Base-by-base conservation (phyloP, 768 basidiomycete genomes). In the Agaricus blazei region DNA sequence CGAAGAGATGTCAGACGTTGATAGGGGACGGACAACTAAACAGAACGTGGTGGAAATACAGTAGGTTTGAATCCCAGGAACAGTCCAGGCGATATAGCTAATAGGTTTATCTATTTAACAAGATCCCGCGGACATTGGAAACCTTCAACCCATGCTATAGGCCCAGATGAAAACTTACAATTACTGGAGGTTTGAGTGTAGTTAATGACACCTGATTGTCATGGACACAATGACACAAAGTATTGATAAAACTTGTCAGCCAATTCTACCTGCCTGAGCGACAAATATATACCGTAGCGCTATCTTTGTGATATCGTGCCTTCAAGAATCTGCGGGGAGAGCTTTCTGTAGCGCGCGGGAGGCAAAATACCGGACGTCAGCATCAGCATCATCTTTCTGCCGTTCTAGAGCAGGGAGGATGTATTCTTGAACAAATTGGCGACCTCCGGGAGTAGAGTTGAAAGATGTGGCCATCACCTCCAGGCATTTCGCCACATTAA, bases 291-390 rank as follows among this genome's bases (percentile, higher is more conserved):
- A n/a, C 24, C 6, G 19, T 14, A 9, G 4, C 15, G 15, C n/a
- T 27, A 24, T 19, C 27, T 34, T 23, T 3, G n/a, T 34, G 37
- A 11, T 29, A 40, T 46, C 38, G 43, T 36, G 42, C 52, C 37
- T 45, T 50, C 55, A 62, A 44, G 58, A 56, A 23, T 54, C 43
- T 26, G 59, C 29, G 6, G 57, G 45, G 37, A 57, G 34, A 11
- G 78, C 74, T 63, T 76, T 80, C 63, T 90, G 88, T 52, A 90
- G 73, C 45, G 92, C 94, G 57, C 88, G 86, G 45, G 81, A 75
- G 12, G 94, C 90, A 70, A 95, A 97, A 75, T 90, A 98, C 65
- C 94, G 85, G 48, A 99, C 97, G 75, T 99, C 97, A 23, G 96
- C 93, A 71, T 99, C 97, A 46, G 76, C 71, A 67, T 99, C 97